phyloP scores from a whole-genome alignment of 495 filamentous ascomycete species.

The Cercophora samala region DNA sequence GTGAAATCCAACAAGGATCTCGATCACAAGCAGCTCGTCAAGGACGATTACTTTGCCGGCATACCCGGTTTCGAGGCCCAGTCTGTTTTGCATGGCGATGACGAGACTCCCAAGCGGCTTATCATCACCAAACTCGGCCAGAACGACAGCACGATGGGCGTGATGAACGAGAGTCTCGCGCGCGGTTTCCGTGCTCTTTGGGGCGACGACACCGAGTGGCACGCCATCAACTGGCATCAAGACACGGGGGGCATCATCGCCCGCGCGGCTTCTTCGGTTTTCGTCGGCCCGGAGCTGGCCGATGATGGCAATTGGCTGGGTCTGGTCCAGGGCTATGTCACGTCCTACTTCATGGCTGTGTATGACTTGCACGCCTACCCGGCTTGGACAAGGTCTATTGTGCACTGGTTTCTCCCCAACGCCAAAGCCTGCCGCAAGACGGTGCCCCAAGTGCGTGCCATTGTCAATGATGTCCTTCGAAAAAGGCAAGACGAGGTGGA shows the following conservation, averaged over 20 bases:
- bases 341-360: not conserved
- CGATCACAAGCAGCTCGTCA: constrained; percentile 3
- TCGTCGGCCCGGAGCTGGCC: not conserved
- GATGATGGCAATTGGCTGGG: not conserved
- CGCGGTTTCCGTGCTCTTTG: not conserved
- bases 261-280: not conserved
- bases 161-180: not conserved
- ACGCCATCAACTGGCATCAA: not conserved
- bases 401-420: not conserved
- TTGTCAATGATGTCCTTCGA: too few species aligned
- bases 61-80: not conserved
- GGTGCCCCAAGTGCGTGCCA: too few species aligned
- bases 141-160: not conserved
- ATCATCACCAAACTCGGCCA: not conserved
- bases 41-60: not conserved
- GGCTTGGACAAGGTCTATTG: not conserved
- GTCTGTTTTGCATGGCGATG: not conserved
- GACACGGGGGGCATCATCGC: constrained; percentile 3
- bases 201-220: not conserved
- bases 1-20: constrained; percentile 4
- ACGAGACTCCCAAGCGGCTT: not conserved
- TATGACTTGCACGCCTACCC: not conserved
- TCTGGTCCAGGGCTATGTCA: not conserved
- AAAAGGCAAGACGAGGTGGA: too few species aligned
- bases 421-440: not conserved